A percentile compares a stretch with the other conserved stretches of the same genome.
These are phyloP conservation scores for Populus alba DNA, from an alignment of 345 rosid genomes.

Conservation along the genomic window DNA sequence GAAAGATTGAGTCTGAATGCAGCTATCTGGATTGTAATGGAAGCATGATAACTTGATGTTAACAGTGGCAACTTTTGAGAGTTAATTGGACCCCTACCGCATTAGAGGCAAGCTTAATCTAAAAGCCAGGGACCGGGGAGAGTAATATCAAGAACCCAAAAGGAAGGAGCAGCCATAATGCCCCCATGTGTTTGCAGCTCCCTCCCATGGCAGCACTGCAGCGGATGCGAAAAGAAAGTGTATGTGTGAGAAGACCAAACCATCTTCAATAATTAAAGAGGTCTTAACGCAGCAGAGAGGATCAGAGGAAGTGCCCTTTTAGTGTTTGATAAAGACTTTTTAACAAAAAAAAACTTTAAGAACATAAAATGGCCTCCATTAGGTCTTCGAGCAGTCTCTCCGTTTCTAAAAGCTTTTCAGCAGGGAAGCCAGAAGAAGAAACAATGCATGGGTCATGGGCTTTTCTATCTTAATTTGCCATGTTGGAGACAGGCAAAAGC, in stretches of 20 bases:
- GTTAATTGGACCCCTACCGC: not conserved
- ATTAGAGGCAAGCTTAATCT: not conserved
- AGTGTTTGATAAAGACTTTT: not conserved
- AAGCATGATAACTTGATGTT: not conserved
- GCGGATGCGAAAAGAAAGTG: not conserved
- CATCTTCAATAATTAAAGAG: not conserved
- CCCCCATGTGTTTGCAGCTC: not conserved
- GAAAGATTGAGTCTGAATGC: not conserved
- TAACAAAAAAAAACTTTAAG: not conserved
- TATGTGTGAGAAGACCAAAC: not conserved
- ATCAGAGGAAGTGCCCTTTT: not conserved
- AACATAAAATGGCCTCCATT: too few species aligned
- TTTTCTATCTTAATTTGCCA: not conserved
- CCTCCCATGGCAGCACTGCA: not conserved
- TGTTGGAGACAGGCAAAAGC: not conserved
- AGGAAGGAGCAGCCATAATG: not conserved
- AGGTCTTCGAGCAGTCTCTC: not conserved
- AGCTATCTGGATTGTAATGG: not conserved
- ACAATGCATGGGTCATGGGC: not conserved
- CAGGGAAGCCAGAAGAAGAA: not conserved
- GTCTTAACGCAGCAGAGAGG: not conserved
- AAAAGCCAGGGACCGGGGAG: not conserved
- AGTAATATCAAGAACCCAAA: not conserved
- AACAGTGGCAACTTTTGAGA: not conserved
- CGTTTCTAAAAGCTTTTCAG: not conserved